Percentiles rank a stretch among this genome's conserved stretches.
Evolutionary conservation across 208 protist species (phyloP).

Genomic region (Trypanosoma scelopori): DNA sequence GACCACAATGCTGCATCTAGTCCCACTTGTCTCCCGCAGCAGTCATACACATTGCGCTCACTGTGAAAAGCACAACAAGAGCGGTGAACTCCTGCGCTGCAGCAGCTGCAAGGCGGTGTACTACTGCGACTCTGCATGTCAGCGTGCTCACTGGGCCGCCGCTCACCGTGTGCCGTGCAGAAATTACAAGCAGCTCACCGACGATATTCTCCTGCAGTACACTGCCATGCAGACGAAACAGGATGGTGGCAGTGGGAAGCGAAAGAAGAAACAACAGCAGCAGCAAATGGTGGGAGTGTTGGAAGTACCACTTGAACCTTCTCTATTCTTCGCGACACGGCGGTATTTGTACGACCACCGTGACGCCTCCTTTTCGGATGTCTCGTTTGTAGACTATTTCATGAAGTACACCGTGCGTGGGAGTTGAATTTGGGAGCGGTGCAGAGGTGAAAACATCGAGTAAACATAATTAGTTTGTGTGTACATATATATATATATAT

Average conservation of each 20-base stretch:
- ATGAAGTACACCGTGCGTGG: constrained; percentile 75
- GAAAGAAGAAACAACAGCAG: constrained; percentile 25
- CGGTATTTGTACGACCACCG: constrained; percentile 77
- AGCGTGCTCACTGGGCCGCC: constrained; percentile 59
- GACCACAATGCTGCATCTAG: constrained; percentile 65
- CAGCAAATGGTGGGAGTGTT: constrained; percentile 40
- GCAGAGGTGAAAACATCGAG: too few relatives aligned
- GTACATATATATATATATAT: too few relatives aligned
- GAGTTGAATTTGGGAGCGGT: constrained; percentile 19
- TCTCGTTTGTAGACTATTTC: constrained; percentile 78
- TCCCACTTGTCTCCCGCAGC: constrained; percentile 60
- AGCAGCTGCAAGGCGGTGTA: constrained; percentile 79
- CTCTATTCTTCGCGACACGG: constrained; percentile 68
- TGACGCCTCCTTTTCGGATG: constrained; percentile 48
- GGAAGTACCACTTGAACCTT: constrained; percentile 70
- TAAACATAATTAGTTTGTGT: too few relatives aligned
- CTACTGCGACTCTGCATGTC: constrained; percentile 75
- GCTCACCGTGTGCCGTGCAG: constrained; percentile 59
- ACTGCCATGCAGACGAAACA: constrained; percentile 36
- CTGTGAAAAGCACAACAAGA: constrained; percentile 36
- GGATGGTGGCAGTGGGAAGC: constrained; percentile 19
- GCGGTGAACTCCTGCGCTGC: constrained; percentile 53
- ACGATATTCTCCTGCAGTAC: constrained; percentile 51
- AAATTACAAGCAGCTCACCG: constrained; percentile 52
- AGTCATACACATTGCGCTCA: constrained; percentile 49